Base-by-base conservation (phyloP, 768 basidiomycete genomes). In the Hydnum rufescens region DNA sequence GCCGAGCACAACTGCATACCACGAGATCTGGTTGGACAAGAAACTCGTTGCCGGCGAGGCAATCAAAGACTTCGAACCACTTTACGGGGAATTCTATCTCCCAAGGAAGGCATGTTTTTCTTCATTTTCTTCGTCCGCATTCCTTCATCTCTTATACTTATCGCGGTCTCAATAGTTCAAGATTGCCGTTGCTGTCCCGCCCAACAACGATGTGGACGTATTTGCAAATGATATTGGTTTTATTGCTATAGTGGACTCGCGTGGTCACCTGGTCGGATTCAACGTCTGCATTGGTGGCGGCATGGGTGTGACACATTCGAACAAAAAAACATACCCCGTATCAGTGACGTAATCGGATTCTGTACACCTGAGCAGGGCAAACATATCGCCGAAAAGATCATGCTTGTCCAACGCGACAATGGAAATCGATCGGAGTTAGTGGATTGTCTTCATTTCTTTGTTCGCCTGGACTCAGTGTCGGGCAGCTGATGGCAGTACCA, bases 11-110 rank as follows among this genome's bases (percentile, higher is more conserved):
- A 77, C 78, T 3, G 95, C 95, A 3, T 97, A 99, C 64, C 88
- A 96, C 63, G 95, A 99, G 67, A 97, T 99, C 57, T 99, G 93
- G 93, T 71, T 97, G 42, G 90, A 97, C 69, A 92, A 95, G 70
- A 95, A 95, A 70, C 67, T 89, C 59, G 82, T 99, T 49, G 87
- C 83, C 3, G 95, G 93, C 18, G 90, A 89, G 32, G 89, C 90
- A 3, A 66, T 95, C 55, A 84, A 90, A 63, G 90, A 95, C 66
- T 77, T 87, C 58, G 95, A 99, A 66, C 95, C 95, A 2, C 66
- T 96, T n/a, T 99, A 97, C 62, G 95, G 95, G 32, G 82, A 87
- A 63, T 92, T 92, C 67, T 97, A 99, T 67, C 73, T 99, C 22
- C 93, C 93, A 31, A 76, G 93, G 61, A 92, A 92, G 73, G 85